Conservation (phyloP, 225 moss, liverwort and hornwort genomes). For the Bryum argenteum region DNA sequence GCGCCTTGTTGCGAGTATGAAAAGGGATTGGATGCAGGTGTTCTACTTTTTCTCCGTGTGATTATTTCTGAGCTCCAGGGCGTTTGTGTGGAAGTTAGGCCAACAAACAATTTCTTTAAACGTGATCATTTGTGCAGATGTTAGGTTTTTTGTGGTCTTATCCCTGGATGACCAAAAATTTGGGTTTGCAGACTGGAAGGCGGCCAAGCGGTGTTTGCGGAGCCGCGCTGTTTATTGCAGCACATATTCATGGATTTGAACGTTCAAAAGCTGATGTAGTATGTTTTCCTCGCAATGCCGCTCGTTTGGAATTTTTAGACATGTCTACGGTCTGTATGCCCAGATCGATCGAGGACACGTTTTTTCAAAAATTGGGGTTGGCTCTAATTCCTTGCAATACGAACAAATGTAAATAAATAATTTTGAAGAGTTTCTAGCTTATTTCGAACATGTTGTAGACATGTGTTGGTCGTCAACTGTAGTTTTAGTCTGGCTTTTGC, state of each 20-base stretch:
- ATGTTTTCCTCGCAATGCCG: conserved; percentile 29
- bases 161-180: conserved; percentile 24
- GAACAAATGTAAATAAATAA: not conserved
- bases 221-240: conserved; percentile 95
- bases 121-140: conserved; percentile 16
- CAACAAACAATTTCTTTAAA: not conserved
- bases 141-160: conserved; percentile 15
- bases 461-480: not conserved
- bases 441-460: conserved; percentile 20
- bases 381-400: not conserved
- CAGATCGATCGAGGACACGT: conserved; percentile 17
- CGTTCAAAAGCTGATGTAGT: conserved; percentile 98
- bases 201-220: conserved; percentile 97
- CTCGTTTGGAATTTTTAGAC: conserved; percentile 16
- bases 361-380: conserved; percentile 2
- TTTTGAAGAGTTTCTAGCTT: not conserved
- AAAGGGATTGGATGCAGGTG: conserved; percentile 99
- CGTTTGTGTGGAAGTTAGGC: conserved; percentile 5
- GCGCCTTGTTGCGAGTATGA: conserved; percentile 99
- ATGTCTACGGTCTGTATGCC: conserved; percentile 10
- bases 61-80: conserved; percentile 24
- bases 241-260: conserved; percentile 95
- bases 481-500: conserved; percentile 13
- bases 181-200: conserved; percentile 84
- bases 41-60: conserved; percentile 20